Evolutionary conservation across 2,329 filamentous ascomycete species (phyloP).

Genomic region (Pseudogymnoascus verrucosus): DNA sequence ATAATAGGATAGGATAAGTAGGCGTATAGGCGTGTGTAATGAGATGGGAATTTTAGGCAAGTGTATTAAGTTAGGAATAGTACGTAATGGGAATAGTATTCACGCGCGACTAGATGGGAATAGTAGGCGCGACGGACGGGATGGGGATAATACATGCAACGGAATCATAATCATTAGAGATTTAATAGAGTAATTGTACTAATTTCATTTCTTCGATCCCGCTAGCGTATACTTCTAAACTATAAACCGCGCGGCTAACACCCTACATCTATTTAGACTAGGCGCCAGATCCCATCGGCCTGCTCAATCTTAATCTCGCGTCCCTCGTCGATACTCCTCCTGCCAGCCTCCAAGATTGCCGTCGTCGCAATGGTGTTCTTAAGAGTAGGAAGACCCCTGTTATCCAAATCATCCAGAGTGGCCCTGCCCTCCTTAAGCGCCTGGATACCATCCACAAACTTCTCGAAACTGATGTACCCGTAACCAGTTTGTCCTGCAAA

Average conservation of each 20-base stretch:
- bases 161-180: too few relatives aligned
- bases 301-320: slow-evolving; percentile 68
- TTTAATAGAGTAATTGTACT: too few relatives aligned
- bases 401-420: slow-evolving; percentile 69
- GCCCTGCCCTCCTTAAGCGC: slow-evolving; percentile 66
- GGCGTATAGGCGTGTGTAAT: too few relatives aligned
- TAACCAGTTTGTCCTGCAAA: slow-evolving; percentile 88
- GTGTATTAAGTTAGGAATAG: too few relatives aligned
- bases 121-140: too few relatives aligned
- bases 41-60: too few relatives aligned
- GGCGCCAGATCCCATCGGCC: slow-evolving; percentile 57
- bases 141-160: too few relatives aligned
- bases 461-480: slow-evolving; percentile 90
- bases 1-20: too few relatives aligned
- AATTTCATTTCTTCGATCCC: too few relatives aligned
- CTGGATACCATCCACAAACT: slow-evolving; percentile 83
- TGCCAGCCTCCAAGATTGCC: slow-evolving; percentile 81
- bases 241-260: background rate
- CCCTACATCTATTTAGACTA: slow-evolving; percentile 33
- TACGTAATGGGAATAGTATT: too few relatives aligned
- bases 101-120: too few relatives aligned
- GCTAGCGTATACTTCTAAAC: too few relatives aligned
- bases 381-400: slow-evolving; percentile 73
- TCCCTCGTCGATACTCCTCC: slow-evolving; percentile 75
- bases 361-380: slow-evolving; percentile 87